Percentiles rank a stretch among this genome's conserved stretches.
These are phyloP conservation scores for Botrytis squamosa DNA, from an alignment of 2,329 filamentous ascomycete species.

Conservation along the genomic window DNA sequence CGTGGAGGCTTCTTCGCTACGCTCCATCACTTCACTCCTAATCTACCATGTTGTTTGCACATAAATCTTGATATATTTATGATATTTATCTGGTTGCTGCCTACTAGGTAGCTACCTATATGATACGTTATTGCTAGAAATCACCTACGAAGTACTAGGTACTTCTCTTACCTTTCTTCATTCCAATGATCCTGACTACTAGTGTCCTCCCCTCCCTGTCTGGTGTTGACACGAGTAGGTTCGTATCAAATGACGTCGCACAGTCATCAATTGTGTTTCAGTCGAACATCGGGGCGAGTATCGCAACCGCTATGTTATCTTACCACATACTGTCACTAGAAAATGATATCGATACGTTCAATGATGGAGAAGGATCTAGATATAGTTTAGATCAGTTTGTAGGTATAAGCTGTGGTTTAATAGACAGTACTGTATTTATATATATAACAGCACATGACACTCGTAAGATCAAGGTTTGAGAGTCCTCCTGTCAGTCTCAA, in stretches of 20 bases:
- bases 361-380: not conserved
- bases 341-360: not conserved
- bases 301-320: not conserved
- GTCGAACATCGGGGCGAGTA: not conserved
- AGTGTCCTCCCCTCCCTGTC: too few species aligned
- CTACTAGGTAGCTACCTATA: not conserved
- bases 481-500: not conserved
- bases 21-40: not conserved
- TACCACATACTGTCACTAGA: not conserved
- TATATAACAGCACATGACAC: not conserved
- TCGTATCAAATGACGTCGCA: constrained; percentile 4
- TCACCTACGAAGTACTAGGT: too few species aligned
- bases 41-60: not conserved
- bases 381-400: not conserved
- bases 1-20: not conserved
- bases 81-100: not conserved
- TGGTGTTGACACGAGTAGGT: not conserved
- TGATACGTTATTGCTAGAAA: not conserved
- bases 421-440: not conserved
- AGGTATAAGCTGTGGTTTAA: not conserved
- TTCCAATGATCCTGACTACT: not conserved
- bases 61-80: not conserved
- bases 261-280: not conserved
- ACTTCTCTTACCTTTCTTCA: not conserved
- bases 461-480: not conserved